Conservation (phyloP, 2,329 filamentous ascomycete genomes). For the Diaporthe capsici region DNA sequence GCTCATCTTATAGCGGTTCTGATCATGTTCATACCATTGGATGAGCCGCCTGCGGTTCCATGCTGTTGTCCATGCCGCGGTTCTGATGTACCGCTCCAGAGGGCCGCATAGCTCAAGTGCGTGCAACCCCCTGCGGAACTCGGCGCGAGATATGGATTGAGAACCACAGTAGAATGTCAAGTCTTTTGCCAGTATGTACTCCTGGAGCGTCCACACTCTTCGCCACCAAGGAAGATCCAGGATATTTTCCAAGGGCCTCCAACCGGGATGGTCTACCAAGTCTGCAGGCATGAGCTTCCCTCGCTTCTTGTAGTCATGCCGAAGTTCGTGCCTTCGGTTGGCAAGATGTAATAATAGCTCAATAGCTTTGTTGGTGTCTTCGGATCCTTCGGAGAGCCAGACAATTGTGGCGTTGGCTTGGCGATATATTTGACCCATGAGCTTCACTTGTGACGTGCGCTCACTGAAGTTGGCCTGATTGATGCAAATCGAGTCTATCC, state of each 20-base stretch:
- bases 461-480: conserved; percentile 29
- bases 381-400: conserved; percentile 29
- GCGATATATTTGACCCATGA: conserved; percentile 35
- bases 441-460: conserved; percentile 36
- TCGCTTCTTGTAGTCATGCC: not conserved
- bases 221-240: conserved; percentile 33
- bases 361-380: conserved; percentile 21
- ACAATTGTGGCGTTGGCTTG: conserved; percentile 29
- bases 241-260: conserved; percentile 7
- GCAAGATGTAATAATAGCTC: conserved; percentile 19
- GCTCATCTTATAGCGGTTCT: conserved; percentile 30
- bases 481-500: conserved; percentile 40
- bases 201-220: conserved; percentile 38
- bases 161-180: conserved; percentile 34
- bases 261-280: conserved; percentile 24
- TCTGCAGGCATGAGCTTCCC: conserved; percentile 21
- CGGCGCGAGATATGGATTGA: not conserved
- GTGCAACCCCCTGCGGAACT: conserved; percentile 28
- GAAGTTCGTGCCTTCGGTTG: conserved; percentile 21
- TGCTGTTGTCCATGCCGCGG: conserved; percentile 12
- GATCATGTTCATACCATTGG: conserved; percentile 30
- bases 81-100: not conserved
- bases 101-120: conserved; percentile 30
- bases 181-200: conserved; percentile 28
- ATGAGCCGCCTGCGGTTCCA: conserved; percentile 36